phyloP scores from a whole-genome alignment of 352 stramenopile genomes.

The Globisporangium spiculum region DNA sequence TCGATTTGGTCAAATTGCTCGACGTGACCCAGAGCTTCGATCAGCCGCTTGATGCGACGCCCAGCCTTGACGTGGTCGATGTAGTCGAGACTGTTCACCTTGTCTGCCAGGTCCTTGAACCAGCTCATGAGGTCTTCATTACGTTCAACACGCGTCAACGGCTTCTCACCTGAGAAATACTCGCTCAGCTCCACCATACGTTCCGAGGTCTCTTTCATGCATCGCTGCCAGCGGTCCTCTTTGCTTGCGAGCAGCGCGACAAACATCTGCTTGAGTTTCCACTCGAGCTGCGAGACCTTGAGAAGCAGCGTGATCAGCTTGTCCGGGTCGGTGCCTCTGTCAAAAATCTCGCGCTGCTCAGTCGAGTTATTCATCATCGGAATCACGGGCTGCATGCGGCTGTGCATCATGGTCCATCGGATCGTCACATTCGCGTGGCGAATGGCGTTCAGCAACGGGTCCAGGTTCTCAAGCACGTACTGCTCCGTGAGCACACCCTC shows the following conservation, averaged over 20 bases:
- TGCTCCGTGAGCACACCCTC: constrained; percentile 91
- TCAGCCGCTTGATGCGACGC: constrained; percentile 92
- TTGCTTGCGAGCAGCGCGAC: constrained; percentile 87
- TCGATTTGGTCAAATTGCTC: constrained; percentile 96
- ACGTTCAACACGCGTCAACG: constrained; percentile 88
- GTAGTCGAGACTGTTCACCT: constrained; percentile 90
- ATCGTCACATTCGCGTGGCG: constrained; percentile 92
- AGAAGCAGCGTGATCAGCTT: constrained; percentile 91
- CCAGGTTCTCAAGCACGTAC: constrained; percentile 92
- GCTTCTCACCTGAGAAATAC: constrained; percentile 94
- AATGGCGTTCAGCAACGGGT: constrained; percentile 90
- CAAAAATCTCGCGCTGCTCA: constrained; percentile 80
- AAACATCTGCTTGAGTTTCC: constrained; percentile 94
- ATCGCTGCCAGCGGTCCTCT: constrained; percentile 89
- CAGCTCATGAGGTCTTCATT: constrained; percentile 93
- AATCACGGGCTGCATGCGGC: constrained; percentile 81
- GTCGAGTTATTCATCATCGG: constrained; percentile 86
- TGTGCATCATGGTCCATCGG: constrained; percentile 94
- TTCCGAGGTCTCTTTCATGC: constrained; percentile 84
- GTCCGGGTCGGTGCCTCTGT: constrained; percentile 77
- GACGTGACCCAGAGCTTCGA: constrained; percentile 92
- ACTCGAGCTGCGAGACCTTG: constrained; percentile 93
- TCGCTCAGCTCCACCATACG: constrained; percentile 92
- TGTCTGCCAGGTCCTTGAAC: constrained; percentile 90
- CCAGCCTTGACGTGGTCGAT: constrained; percentile 92